Base-by-base conservation (phyloP, 2,329 filamentous ascomycete species). In the Lomentospora prolificans region DNA sequence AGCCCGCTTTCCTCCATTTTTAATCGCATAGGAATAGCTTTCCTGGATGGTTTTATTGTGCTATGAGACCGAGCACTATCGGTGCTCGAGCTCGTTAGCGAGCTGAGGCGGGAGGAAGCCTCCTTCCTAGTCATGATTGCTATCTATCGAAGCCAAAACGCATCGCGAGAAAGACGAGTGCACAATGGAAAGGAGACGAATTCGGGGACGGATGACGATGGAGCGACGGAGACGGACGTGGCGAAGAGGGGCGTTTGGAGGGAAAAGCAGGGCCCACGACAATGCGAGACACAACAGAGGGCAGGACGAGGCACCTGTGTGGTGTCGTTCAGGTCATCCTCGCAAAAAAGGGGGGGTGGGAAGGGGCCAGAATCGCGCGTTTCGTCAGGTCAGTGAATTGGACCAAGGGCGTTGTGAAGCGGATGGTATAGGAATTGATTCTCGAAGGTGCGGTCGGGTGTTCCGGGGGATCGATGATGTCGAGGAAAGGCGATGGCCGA, bases 121-220 rank as follows among this genome's bases (percentile, higher is more conserved):
- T 87, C 84, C 74, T 84, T 80, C 71, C 78, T 81, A 72, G 83
- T 81, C 85, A 89, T 88, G 70, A 72, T 81, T 71, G 53, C 39
- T 30, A 33, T 27, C 27, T 8, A 9, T 33, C 27, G 9, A 25
- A n/a, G 19, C 31, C 54, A 44, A 51, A 33, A 9, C 19, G 48
- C 54, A 51, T 51, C 19, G 30, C 46, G 41, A 33, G 48, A 25
- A 9, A 10, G 28, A n/a, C 25, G 39, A 44, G 53, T 46, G 27
- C 4, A 48, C n/a, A n/a, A n/a, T n/a, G n/a, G n/a, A n/a, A n/a
- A n/a, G n/a, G n/a, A n/a, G n/a, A n/a, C n/a, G n/a, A n/a, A n/a
- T n/a, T n/a, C n/a, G n/a, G 9, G 30, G 30, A 19, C 30, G 19
- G 27, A 2, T 4, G 19, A 24, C 5, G 14, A 19, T 9, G 36